A percentile compares a stretch with the other conserved stretches of the same genome.
These are phyloP conservation scores for Trichoderma gamsii DNA, from an alignment of 495 filamentous ascomycete genomes.

Conservation along the genomic window DNA sequence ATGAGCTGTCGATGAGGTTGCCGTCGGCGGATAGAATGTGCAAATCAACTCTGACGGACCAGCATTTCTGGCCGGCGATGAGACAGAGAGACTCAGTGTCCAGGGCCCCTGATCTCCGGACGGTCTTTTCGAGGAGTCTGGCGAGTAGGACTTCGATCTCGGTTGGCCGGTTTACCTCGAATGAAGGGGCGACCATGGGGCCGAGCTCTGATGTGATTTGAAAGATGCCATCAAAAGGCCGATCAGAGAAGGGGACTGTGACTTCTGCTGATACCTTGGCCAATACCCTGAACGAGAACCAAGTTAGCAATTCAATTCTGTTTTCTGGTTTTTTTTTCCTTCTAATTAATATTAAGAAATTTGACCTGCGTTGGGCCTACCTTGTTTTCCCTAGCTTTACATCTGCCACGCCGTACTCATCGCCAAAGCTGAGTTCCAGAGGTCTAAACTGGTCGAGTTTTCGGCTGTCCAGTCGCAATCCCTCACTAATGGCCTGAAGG, in stretches of 20 bases:
- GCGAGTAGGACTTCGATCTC: slow-evolving; percentile 79
- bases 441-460: slow-evolving; percentile 69
- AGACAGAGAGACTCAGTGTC: slow-evolving; percentile 95
- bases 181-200: slow-evolving; percentile 86
- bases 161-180: slow-evolving; percentile 77
- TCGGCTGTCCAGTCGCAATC: slow-evolving; percentile 77
- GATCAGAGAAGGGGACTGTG: slow-evolving; percentile 72
- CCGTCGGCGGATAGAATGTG: slow-evolving; percentile 88
- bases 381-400: slow-evolving; percentile 86
- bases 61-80: slow-evolving; percentile 81
- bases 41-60: slow-evolving; percentile 80
- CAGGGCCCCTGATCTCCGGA: slow-evolving; percentile 83
- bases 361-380: slow-evolving; percentile 35
- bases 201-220: slow-evolving; percentile 83
- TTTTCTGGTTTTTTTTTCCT: no score
- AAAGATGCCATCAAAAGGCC: slow-evolving; percentile 92
- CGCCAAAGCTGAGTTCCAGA: slow-evolving; percentile 72
- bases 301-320: neutral
- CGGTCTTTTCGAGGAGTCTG: slow-evolving; percentile 81
- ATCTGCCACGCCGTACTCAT: slow-evolving; percentile 87
- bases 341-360: no score
- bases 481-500: slow-evolving; percentile 65
- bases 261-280: slow-evolving; percentile 84
- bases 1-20: slow-evolving; percentile 75
- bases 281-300: slow-evolving; percentile 56